Conservation (phyloP, 345 rosid species). For the Corymbia maculata region DNA sequence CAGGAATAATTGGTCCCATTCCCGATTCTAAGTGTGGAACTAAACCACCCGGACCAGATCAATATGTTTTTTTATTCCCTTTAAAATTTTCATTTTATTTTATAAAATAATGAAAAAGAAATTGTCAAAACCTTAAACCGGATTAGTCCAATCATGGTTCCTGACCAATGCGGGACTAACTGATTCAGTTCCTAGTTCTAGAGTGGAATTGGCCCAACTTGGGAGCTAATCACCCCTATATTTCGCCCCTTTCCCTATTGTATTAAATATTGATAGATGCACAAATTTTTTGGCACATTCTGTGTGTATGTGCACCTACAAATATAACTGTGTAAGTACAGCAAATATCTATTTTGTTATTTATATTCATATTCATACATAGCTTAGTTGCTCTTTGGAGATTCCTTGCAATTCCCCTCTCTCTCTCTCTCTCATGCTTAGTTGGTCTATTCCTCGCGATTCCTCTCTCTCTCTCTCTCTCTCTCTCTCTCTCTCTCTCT, state of each 20-base stretch:
- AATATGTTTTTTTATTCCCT: neutral
- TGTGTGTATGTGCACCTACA: neutral
- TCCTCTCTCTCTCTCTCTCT: too few species aligned
- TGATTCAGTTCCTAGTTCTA: too few species aligned
- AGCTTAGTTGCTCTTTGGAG: neutral
- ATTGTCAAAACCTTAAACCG: neutral
- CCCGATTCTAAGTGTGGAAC: too few species aligned
- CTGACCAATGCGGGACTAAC: fast-evolving
- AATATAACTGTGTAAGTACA: neutral
- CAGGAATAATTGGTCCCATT: fast-evolving
- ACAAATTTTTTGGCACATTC: neutral
- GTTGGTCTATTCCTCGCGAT: too few species aligned
- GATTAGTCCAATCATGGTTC: neutral
- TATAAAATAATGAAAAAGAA: too few species aligned
- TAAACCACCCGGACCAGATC: too few species aligned
- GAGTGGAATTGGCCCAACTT: neutral
- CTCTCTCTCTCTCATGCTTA: too few species aligned
- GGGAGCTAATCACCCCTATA: neutral
- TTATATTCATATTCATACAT: neutral
- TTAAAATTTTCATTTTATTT: neutral
- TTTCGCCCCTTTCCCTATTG: neutral
- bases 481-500: neutral
- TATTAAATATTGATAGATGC: neutral
- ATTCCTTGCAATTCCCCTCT: neutral
- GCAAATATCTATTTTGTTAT: neutral